phyloP scores from a whole-genome alignment of 2,329 filamentous ascomycete species.

The Penicillium capsulatum region DNA sequence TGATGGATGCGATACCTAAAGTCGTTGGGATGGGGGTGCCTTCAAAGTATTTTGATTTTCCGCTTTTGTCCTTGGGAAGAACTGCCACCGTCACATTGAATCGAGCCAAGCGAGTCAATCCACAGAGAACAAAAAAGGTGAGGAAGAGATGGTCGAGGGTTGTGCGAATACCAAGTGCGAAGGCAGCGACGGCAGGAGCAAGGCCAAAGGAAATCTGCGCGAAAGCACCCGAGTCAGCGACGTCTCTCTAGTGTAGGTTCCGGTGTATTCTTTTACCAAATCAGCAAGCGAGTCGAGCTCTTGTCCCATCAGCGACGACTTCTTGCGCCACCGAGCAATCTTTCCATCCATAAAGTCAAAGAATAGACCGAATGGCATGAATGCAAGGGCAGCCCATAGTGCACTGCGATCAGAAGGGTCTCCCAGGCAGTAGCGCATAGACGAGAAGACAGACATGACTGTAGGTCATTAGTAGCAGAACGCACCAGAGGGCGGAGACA shows the following conservation, averaged over 20 bases:
- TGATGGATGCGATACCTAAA: conserved; percentile 71
- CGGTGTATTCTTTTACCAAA: conserved; percentile 57
- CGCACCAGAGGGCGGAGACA: conserved; percentile 4
- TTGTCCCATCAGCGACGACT: conserved; percentile 96
- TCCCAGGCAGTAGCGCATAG: conserved; percentile 84
- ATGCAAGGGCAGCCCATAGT: conserved; percentile 75
- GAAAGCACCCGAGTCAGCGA: conserved; percentile 7
- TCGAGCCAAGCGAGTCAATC: conserved; percentile 84
- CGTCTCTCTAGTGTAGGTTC: background rate
- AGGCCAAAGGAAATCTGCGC: conserved; percentile 89
- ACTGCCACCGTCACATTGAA: conserved; percentile 94
- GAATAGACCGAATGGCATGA: conserved; percentile 90
- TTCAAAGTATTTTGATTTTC: conserved; percentile 95
- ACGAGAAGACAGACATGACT: conserved; percentile 94
- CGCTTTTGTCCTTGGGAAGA: conserved; percentile 84
- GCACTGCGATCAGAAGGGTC: conserved; percentile 62
- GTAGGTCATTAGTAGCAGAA: conserved; percentile 17
- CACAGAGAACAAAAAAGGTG: conserved; percentile 88
- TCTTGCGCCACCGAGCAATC: conserved; percentile 92
- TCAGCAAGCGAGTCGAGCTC: conserved; percentile 95
- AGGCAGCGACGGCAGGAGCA: conserved; percentile 79
- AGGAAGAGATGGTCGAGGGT: conserved; percentile 73
- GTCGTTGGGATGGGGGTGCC: conserved; percentile 94
- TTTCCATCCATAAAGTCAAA: conserved; percentile 98
- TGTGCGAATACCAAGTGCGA: conserved; percentile 83